These are phyloP conservation scores for Lepidium sativum DNA, from an alignment of 345 rosid genomes.

Conservation along the genomic window DNA sequence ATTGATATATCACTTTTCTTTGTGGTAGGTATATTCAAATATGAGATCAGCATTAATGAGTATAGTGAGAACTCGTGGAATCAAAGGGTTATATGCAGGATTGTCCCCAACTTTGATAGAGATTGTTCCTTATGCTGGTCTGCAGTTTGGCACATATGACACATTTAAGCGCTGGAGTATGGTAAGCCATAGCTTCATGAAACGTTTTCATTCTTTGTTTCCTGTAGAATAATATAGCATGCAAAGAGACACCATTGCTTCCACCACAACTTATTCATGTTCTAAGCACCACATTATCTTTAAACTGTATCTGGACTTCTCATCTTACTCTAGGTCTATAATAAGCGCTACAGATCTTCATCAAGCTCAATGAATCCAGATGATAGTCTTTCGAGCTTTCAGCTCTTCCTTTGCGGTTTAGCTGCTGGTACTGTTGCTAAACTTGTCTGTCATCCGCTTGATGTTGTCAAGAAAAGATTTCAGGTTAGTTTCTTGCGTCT, in stretches of 20 bases:
- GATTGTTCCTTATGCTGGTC: slow-evolving; percentile 6
- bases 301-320: background rate
- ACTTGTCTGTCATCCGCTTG: slow-evolving; percentile 87
- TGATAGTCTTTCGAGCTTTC: slow-evolving; percentile 48
- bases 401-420: slow-evolving; percentile 62
- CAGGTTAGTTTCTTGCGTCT: slow-evolving; percentile 38
- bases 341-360: background rate
- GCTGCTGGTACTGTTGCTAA: slow-evolving; percentile 79
- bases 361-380: slow-evolving; percentile 1
- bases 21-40: background rate
- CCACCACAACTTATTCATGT: background rate
- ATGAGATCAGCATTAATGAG: background rate
- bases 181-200: background rate
- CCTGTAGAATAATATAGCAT: background rate
- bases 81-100: slow-evolving; percentile 5
- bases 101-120: background rate
- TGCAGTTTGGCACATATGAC: background rate
- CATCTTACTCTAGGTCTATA: background rate
- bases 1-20: background rate
- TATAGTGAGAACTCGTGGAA: background rate
- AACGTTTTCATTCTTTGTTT: background rate
- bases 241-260: background rate
- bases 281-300: background rate
- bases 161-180: background rate
- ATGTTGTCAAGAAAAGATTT: slow-evolving; percentile 83